Percentiles rank a stretch among this genome's conserved stretches.
Conservation (phyloP, 768 basidiomycete species). For the Hygrophorus pudorinus region DNA sequence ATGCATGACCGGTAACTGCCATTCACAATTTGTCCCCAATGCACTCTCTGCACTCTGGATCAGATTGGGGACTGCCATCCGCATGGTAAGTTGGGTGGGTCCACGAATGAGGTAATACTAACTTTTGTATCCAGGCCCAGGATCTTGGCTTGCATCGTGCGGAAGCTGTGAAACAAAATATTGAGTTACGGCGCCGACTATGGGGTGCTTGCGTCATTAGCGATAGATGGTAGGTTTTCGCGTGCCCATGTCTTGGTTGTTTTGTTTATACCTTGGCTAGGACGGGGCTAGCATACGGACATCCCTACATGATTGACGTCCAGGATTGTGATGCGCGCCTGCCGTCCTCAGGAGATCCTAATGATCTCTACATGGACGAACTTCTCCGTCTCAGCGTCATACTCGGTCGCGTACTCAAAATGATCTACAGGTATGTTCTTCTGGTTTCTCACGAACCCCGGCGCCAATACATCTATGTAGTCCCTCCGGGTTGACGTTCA, state of each 20-base stretch:
- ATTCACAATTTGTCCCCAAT: conserved; percentile 81
- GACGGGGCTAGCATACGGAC: conserved; percentile 83
- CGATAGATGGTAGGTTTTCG: conserved; percentile 70
- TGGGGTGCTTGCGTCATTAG: conserved; percentile 95
- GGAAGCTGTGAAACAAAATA: conserved; percentile 71
- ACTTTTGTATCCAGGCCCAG: conserved; percentile 57
- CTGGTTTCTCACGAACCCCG: background rate
- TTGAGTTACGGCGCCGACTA: conserved; percentile 80
- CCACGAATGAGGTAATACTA: background rate
- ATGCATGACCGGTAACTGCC: conserved; percentile 82
- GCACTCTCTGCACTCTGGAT: conserved; percentile 83
- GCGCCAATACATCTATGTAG: conserved; percentile 25
- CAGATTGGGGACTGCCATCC: conserved; percentile 77
- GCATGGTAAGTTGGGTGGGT: conserved; percentile 61
- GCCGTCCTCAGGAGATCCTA: conserved; percentile 77
- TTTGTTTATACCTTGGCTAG: conserved; percentile 25
- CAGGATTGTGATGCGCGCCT: conserved; percentile 93
- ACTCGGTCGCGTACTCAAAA: conserved; percentile 85
- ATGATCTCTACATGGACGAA: conserved; percentile 79
- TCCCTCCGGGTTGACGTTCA: conserved; percentile 78
- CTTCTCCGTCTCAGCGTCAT: conserved; percentile 87
- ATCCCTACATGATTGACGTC: conserved; percentile 94
- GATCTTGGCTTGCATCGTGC: conserved; percentile 93
- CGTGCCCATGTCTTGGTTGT: background rate
- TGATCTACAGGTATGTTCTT: conserved; percentile 69